A percentile compares a stretch with the other conserved stretches of the same genome.
These are phyloP conservation scores for Solanum paucissectum DNA, from an alignment of 257 asterid genomes.

Conservation along the genomic window DNA sequence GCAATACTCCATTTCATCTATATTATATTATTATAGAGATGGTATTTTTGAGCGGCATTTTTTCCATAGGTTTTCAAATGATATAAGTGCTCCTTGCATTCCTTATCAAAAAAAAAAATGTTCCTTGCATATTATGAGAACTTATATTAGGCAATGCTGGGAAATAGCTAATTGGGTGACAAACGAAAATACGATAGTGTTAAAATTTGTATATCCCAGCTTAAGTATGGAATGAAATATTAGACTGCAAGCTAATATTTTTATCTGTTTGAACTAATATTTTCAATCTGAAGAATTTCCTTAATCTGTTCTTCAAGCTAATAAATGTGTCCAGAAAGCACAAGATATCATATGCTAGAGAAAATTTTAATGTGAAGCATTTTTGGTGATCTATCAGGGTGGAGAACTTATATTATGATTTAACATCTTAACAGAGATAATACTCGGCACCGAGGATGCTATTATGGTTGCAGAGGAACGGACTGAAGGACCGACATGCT, in stretches of 20 bases:
- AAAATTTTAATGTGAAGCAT: neutral
- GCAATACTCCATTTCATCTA: neutral
- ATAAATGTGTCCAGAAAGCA: neutral
- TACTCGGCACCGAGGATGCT: slow-evolving; percentile 52
- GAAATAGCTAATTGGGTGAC: neutral
- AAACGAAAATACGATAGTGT: neutral
- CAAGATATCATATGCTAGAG: neutral
- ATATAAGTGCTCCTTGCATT: neutral
- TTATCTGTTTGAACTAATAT: neutral
- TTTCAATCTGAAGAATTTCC: neutral
- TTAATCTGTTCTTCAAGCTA: neutral
- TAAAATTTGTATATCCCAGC: neutral
- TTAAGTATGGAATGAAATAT: neutral
- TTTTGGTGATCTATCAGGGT: neutral
- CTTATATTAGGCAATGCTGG: neutral
- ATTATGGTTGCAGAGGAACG: slow-evolving; percentile 33
- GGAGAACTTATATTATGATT: neutral
- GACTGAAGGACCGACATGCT: slow-evolving; percentile 58
- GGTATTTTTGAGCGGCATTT: neutral
- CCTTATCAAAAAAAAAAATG: neutral
- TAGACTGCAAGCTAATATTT: neutral
- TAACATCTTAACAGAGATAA: slow-evolving; percentile 42
- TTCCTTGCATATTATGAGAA: neutral
- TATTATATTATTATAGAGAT: neutral
- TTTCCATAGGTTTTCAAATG: neutral